Base-by-base conservation (phyloP, 768 basidiomycete species). In the Kwoniella europaea region DNA sequence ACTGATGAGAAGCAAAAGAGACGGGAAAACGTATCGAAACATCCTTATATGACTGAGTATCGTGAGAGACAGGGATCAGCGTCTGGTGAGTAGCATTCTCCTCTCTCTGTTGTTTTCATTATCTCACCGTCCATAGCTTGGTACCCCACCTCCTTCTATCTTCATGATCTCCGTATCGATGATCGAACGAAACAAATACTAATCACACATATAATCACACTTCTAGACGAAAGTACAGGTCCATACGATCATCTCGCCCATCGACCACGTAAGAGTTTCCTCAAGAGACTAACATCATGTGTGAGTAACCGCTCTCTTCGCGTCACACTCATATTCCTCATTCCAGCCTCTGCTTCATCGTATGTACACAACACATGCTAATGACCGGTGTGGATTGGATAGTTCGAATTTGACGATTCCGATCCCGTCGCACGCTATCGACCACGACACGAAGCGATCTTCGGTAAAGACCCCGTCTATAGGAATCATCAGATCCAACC, bases 351-450 rank as follows among this genome's bases (percentile, higher is more conserved):
- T 42, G 18, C 16, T 22, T 44, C 29, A 42, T 50, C 24, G 9
- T 56, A 27, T 15, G 1, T 6, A 27, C 10, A 15, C 29, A 9
- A 10, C 42, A 10, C 42, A 35, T 35, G 35, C 35, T 35, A 35
- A 35, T 35, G 35, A 35, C 35, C 1, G 0, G 35, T 35, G 35
- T 0, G 5, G 0, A 7, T 52, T 52, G 50, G 12, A 4, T 29
- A 67, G 65, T 67, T 58, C 41, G 65, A 67, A 46, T 67, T 67
- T 44, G 65, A 67, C 41, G 65, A 67, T n/a, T 58, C 55, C 4
- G 65, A 67, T 59, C 65, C 65, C 4, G 65, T 67, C 6, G 56
- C 56, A 16, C 42, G 65, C 4, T 67, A 67, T 67, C 42, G 65
- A n/a, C 46, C 56, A 6, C 56, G 43, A 41, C 65, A 67, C 57